Evolutionary conservation across 2,329 filamentous ascomycete species (phyloP).

Genomic region (Sporothrix pseudoabietina): DNA sequence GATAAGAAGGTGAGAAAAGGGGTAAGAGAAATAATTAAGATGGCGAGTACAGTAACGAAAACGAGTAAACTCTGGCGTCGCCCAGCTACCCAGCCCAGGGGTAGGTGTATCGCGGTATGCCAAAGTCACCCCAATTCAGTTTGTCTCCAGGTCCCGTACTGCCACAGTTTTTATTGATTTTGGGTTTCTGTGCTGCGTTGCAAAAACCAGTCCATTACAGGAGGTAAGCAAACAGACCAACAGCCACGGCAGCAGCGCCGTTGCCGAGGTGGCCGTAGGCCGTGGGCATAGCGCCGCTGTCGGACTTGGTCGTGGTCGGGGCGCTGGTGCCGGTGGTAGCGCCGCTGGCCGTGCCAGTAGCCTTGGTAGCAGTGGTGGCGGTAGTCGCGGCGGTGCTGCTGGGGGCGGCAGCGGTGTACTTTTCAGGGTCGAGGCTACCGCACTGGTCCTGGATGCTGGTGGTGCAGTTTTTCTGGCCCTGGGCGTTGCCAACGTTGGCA

Average conservation of each 20-base stretch:
- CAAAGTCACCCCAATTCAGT: neutral
- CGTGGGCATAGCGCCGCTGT: slow-evolving; percentile 38
- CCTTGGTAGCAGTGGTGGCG: slow-evolving; percentile 34
- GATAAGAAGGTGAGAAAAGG: neutral
- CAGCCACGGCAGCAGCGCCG: slow-evolving; percentile 52
- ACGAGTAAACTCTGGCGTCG: neutral
- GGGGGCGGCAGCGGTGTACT: slow-evolving; percentile 33
- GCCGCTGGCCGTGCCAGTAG: neutral
- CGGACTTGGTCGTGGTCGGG: slow-evolving; percentile 35
- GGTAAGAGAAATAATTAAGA: neutral
- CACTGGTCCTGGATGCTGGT: slow-evolving; percentile 52
- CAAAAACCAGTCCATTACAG: slow-evolving; percentile 43
- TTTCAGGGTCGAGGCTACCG: slow-evolving; percentile 48
- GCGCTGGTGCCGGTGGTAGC: slow-evolving; percentile 25
- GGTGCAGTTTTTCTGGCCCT: slow-evolving; percentile 53
- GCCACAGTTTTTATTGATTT: neutral
- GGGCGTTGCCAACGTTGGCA: slow-evolving; percentile 46
- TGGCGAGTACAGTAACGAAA: neutral
- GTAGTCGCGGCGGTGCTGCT: slow-evolving; percentile 37
- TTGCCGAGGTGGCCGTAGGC: slow-evolving; percentile 46
- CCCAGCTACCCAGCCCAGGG: slow-evolving; percentile 24
- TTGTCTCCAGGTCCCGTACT: neutral
- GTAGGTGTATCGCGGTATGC: slow-evolving; percentile 23
- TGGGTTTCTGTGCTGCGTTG: neutral
- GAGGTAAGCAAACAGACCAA: slow-evolving; percentile 57